Evolutionary conservation across 2,329 filamentous ascomycete species (phyloP).

Genomic region (Colletotrichum musicola): DNA sequence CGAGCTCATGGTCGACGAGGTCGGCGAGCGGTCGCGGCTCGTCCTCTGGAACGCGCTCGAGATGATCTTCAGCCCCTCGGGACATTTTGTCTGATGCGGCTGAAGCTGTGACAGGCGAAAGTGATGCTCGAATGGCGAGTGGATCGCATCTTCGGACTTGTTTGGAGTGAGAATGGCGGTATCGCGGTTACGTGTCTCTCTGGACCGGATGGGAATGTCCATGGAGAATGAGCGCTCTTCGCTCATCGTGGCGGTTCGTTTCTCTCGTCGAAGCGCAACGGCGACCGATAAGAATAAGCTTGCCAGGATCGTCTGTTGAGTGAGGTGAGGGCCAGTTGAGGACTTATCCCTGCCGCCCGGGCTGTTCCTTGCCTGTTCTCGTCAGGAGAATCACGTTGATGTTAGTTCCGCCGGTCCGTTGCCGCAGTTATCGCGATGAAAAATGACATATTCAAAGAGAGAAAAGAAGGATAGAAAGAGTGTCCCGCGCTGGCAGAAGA

Average conservation of each 20-base stretch:
- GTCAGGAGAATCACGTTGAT: not conserved
- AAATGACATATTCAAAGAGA: slow-evolving; percentile 2
- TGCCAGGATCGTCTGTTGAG: slow-evolving; percentile 5
- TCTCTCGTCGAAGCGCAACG: not conserved
- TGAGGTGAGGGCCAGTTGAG: slow-evolving; percentile 11
- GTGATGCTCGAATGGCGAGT: slow-evolving; percentile 29
- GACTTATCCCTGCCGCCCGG: slow-evolving; percentile 5
- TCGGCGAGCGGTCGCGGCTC: slow-evolving; percentile 48
- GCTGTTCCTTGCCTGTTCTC: slow-evolving; percentile 17
- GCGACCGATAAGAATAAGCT: not conserved
- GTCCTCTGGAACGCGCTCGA: slow-evolving; percentile 25
- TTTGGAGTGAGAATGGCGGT: slow-evolving; percentile 10
- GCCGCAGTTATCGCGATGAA: slow-evolving; percentile 12
- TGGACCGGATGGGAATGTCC: slow-evolving; percentile 37
- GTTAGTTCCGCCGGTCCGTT: slow-evolving; percentile 15
- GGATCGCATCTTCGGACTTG: slow-evolving; percentile 28
- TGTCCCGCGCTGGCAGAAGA: slow-evolving; percentile 3
- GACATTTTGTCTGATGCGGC: slow-evolving; percentile 31
- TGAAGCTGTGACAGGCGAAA: slow-evolving; percentile 23
- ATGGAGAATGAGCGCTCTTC: slow-evolving; percentile 20
- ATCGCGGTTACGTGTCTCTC: slow-evolving; percentile 36
- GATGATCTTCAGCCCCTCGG: slow-evolving; percentile 37
- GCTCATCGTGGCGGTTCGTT: slow-evolving; percentile 16
- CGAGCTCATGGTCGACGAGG: slow-evolving; percentile 53
- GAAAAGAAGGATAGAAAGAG: slow-evolving; percentile 10